phyloP scores from a whole-genome alignment of 345 rosid genomes.

The Anacardium occidentale region DNA sequence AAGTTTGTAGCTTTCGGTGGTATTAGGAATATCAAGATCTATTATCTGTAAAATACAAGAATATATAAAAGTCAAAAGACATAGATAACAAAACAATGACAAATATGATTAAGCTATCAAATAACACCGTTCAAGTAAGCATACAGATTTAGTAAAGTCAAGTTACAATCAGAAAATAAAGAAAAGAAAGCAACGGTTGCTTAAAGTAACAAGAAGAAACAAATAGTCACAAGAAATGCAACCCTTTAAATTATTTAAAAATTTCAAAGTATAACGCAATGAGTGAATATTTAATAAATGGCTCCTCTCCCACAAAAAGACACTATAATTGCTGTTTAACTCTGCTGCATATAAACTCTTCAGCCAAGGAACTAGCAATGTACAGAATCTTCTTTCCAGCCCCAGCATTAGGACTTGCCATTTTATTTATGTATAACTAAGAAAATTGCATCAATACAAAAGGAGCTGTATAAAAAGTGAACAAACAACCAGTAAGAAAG shows the following conservation, averaged over 20 bases:
- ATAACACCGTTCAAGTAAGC: neutral
- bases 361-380: neutral
- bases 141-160: neutral
- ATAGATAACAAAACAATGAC: neutral
- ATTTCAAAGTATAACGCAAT: neutral
- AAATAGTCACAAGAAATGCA: neutral
- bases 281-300: neutral
- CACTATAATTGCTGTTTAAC: neutral
- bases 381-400: neutral
- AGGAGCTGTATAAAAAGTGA: no score
- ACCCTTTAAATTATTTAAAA: neutral
- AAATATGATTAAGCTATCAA: neutral
- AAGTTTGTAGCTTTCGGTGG: constrained; percentile 89
- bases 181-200: neutral
- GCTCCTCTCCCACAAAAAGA: neutral
- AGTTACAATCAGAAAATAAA: neutral
- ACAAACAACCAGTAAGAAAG: no score
- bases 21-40: constrained; percentile 74
- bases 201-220: neutral
- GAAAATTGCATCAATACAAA: no score
- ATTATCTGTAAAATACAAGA: constrained; percentile 49
- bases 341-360: neutral
- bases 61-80: constrained; percentile 18
- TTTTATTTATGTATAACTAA: no score
- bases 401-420: neutral